phyloP scores from a whole-genome alignment of 2,329 filamentous ascomycete species.

The Leptographium radiaticola region DNA sequence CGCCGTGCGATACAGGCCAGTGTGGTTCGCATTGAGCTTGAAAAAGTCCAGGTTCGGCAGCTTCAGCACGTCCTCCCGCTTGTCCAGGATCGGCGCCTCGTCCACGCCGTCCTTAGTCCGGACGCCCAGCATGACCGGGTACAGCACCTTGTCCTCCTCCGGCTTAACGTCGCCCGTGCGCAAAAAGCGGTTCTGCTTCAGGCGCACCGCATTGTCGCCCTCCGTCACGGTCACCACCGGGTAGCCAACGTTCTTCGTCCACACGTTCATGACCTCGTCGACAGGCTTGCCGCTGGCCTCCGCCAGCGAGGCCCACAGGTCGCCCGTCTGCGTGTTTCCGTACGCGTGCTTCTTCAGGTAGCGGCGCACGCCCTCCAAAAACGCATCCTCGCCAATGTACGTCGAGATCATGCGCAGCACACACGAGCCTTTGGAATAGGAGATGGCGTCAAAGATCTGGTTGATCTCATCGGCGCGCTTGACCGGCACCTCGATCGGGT shows the following conservation, averaged over 20 bases:
- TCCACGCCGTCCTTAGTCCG: conserved; percentile 75
- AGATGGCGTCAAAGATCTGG: conserved; percentile 96
- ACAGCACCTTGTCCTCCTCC: conserved; percentile 79
- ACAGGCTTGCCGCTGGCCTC: conserved; percentile 81
- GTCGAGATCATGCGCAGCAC: conserved; percentile 96
- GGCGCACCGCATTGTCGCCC: conserved; percentile 57
- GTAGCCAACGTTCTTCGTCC: conserved; percentile 94
- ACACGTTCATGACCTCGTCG: conserved; percentile 81
- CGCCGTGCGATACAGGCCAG: conserved; percentile 79
- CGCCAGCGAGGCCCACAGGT: conserved; percentile 79
- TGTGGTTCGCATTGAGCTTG: conserved; percentile 94
- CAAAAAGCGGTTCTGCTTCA: conserved; percentile 93
- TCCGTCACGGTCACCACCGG: conserved; percentile 82
- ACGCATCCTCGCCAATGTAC: conserved; percentile 81
- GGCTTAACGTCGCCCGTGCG: conserved; percentile 86
- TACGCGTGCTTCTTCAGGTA: conserved; percentile 97
- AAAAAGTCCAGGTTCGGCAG: conserved; percentile 75
- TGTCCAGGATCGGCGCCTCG: conserved; percentile 55
- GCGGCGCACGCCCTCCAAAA: conserved; percentile 79
- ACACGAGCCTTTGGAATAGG: conserved; percentile 92
- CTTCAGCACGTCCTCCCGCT: conserved; percentile 66
- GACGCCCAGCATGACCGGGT: conserved; percentile 78
- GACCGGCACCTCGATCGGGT: conserved; percentile 92
- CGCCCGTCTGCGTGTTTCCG: conserved; percentile 80
- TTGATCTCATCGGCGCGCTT: conserved; percentile 94